phyloP scores from a whole-genome alignment of 1,284 basidiomycete genomes.

The Mycena sp. region DNA sequence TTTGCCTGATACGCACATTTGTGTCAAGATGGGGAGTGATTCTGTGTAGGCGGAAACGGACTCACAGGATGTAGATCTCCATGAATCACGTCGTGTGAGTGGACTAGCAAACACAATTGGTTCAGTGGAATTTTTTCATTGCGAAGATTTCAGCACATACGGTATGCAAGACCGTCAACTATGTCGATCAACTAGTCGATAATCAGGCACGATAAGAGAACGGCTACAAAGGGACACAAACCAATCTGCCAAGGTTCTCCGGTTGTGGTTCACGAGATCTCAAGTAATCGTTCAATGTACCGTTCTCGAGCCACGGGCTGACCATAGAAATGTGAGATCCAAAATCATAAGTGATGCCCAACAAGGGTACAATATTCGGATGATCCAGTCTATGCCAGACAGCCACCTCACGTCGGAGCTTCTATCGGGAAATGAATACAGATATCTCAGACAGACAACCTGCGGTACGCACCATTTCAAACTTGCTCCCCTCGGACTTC shows the following conservation, averaged over 20 bases:
- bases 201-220: not conserved
- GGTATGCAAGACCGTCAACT: not conserved
- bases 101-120: conserved; percentile 30
- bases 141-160: not conserved
- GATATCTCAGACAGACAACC: not conserved
- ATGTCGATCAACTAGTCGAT: conserved; percentile 1
- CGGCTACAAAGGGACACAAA: not conserved
- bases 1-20: conserved; percentile 35
- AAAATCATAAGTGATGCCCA: conserved; percentile 35
- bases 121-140: not conserved
- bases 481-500: not conserved
- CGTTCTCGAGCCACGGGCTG: conserved; percentile 40
- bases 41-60: not conserved
- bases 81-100: conserved; percentile 34
- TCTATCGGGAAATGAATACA: conserved; percentile 14
- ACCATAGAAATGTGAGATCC: conserved; percentile 38
- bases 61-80: conserved; percentile 38
- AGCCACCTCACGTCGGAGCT: conserved; percentile 35
- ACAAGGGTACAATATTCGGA: conserved; percentile 36
- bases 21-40: not conserved
- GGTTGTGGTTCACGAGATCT: not conserved
- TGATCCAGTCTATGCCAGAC: conserved; percentile 39
- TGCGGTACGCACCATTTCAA: not conserved
- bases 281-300: conserved; percentile 35
- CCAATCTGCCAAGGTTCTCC: not conserved